Percentiles rank a stretch among this genome's conserved stretches.
phyloP scores from a whole-genome alignment of 805 yeast genomes.

The Saccharomyces jurei region DNA sequence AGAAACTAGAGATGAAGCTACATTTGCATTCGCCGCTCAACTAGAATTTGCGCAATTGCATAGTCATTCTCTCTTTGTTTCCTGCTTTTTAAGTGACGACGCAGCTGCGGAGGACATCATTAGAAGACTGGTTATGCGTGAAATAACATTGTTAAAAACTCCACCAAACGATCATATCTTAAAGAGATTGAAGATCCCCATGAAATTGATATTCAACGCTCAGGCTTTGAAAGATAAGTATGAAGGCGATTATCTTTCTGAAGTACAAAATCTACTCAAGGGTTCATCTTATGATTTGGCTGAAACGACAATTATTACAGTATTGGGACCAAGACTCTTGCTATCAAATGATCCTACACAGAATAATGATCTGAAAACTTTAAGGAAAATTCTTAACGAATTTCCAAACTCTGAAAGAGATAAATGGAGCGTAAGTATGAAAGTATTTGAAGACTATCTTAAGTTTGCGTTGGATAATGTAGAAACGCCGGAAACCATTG shows the following conservation, averaged over 20 bases:
- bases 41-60: constrained; percentile 41
- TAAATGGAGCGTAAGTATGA: constrained; percentile 52
- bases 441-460: constrained; percentile 46
- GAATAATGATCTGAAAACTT: constrained; percentile 31
- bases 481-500: constrained; percentile 24
- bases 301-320: constrained; percentile 43
- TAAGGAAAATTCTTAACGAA: constrained; percentile 33
- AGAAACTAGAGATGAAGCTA: constrained; percentile 32
- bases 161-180: constrained; percentile 17
- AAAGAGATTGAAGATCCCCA: constrained; percentile 42
- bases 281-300: constrained; percentile 61
- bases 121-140: constrained; percentile 19
- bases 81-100: constrained; percentile 49
- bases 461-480: constrained; percentile 24
- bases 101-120: constrained; percentile 36
- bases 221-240: constrained; percentile 49
- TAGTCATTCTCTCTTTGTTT: constrained; percentile 56
- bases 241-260: constrained; percentile 45
- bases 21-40: constrained; percentile 42
- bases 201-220: constrained; percentile 42
- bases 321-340: constrained; percentile 69
- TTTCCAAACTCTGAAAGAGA: constrained; percentile 40
- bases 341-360: constrained; percentile 6
- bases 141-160: constrained; percentile 16
- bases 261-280: constrained; percentile 50